These are phyloP conservation scores for Chrysochromulina tobinii DNA, from an alignment of 78 protist species.

Conservation along the genomic window DNA sequence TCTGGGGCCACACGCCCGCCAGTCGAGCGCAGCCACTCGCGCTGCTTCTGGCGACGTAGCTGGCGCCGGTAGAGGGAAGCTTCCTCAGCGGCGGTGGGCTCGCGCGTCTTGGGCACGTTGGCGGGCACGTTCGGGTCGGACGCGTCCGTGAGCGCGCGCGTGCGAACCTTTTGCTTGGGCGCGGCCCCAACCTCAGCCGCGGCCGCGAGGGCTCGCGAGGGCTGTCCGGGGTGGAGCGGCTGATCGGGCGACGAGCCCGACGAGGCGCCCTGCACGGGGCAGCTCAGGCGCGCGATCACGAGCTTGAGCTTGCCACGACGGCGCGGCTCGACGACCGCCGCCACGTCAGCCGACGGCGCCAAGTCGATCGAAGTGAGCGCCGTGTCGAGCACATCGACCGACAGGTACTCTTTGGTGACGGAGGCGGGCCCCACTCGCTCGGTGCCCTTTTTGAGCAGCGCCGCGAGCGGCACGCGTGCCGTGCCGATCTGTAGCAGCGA, in stretches of 20 bases:
- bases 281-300: background rate
- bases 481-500: slow-evolving; percentile 9
- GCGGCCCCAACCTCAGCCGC: no score
- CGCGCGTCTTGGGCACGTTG: background rate
- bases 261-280: background rate
- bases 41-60: slow-evolving; percentile 2
- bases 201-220: background rate
- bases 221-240: background rate
- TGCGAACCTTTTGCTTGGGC: background rate
- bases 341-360: background rate
- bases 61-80: background rate
- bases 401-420: background rate
- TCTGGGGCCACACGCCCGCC: background rate
- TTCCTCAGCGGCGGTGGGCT: background rate
- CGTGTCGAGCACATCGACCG: background rate
- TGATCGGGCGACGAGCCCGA: background rate
- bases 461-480: slow-evolving; percentile 2
- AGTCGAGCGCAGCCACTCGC: background rate
- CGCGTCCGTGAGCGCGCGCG: background rate
- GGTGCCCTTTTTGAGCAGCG: background rate
- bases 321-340: background rate
- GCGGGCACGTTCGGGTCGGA: background rate
- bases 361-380: background rate
- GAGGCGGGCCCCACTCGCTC: background rate
- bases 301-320: background rate